phyloP scores from a whole-genome alignment of 1,139 yeast species.

The Geotrichum restrictum region DNA sequence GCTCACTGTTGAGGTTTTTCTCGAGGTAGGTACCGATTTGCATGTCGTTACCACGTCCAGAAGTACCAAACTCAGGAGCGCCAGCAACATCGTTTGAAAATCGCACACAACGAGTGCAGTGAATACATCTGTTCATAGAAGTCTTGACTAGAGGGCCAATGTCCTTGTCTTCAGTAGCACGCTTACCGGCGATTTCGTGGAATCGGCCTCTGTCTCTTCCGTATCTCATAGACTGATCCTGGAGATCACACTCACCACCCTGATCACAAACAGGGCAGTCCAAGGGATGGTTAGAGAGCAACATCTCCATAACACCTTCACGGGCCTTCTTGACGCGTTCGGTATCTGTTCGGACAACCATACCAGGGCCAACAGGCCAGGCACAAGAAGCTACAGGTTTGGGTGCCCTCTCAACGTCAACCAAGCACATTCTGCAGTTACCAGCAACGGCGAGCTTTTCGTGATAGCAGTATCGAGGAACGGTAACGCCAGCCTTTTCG shows the following conservation, averaged over 20 bases:
- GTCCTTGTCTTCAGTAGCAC: constrained; percentile 88
- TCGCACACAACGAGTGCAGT: constrained; percentile 88
- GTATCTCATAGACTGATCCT: constrained; percentile 79
- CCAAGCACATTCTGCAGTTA: constrained; percentile 91
- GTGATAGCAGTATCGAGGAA: constrained; percentile 89
- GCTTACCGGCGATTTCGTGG: constrained; percentile 73
- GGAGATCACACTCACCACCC: constrained; percentile 93
- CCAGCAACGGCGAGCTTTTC: constrained; percentile 92
- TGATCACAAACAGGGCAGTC: constrained; percentile 94
- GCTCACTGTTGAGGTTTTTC: constrained; percentile 77
- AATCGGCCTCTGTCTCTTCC: constrained; percentile 87
- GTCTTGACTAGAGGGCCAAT: constrained; percentile 88
- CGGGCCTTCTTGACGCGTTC: constrained; percentile 81
- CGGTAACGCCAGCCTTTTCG: constrained; percentile 82
- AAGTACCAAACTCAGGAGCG: constrained; percentile 83
- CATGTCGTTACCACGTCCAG: constrained; percentile 90
- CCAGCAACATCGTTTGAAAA: constrained; percentile 91
- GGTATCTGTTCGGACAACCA: constrained; percentile 79
- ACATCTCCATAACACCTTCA: constrained; percentile 88
- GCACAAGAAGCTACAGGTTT: constrained; percentile 90
- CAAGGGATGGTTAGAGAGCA: constrained; percentile 83
- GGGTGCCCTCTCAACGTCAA: constrained; percentile 86
- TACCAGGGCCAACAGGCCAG: constrained; percentile 83
- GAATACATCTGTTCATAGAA: constrained; percentile 89
- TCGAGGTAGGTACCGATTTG: constrained; percentile 89